Percentiles rank a stretch among this genome's conserved stretches.
These are phyloP conservation scores for Chlamydomonas eustigma DNA, from an alignment of 139 green algal genomes.

Conservation along the genomic window DNA sequence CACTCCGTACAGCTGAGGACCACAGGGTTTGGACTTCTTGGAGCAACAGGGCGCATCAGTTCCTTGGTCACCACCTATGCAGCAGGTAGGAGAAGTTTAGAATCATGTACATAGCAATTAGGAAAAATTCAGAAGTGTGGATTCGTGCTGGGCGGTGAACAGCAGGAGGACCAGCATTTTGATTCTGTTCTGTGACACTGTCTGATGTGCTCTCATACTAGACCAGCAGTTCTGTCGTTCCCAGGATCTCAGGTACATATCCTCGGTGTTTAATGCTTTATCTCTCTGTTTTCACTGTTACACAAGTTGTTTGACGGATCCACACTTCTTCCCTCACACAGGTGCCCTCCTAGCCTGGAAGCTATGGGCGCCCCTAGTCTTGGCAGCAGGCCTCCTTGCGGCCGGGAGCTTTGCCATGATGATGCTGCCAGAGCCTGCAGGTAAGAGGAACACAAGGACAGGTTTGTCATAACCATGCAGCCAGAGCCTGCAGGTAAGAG, in stretches of 20 bases:
- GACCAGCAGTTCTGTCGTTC: too few relatives aligned
- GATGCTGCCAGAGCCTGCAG: slow-evolving; percentile 29
- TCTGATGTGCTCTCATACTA: not conserved
- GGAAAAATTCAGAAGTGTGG: not conserved
- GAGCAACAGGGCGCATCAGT: slow-evolving; percentile 16
- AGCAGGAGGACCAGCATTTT: not conserved
- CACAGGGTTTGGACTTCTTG: slow-evolving; percentile 32
- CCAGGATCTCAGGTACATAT: too few relatives aligned
- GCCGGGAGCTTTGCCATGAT: slow-evolving; percentile 36
- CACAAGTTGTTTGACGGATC: not conserved
- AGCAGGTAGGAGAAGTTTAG: not conserved
- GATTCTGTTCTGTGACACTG: not conserved
- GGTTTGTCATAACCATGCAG: too few relatives aligned
- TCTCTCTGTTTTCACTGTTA: not conserved
- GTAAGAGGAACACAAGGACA: not conserved
- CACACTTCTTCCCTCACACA: not conserved
- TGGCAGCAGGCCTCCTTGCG: slow-evolving; percentile 42
- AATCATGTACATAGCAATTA: too few relatives aligned
- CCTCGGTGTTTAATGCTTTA: not conserved
- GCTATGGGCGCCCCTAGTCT: slow-evolving; percentile 36
- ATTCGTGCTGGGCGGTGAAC: not conserved
- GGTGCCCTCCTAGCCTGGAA: slow-evolving; percentile 21
- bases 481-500: too few relatives aligned
- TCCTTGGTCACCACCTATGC: slow-evolving; percentile 29
- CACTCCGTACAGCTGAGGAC: slow-evolving; percentile 20